Base-by-base conservation (phyloP, 2,329 filamentous ascomycete species). In the Nannizziopsis barbatae region DNA sequence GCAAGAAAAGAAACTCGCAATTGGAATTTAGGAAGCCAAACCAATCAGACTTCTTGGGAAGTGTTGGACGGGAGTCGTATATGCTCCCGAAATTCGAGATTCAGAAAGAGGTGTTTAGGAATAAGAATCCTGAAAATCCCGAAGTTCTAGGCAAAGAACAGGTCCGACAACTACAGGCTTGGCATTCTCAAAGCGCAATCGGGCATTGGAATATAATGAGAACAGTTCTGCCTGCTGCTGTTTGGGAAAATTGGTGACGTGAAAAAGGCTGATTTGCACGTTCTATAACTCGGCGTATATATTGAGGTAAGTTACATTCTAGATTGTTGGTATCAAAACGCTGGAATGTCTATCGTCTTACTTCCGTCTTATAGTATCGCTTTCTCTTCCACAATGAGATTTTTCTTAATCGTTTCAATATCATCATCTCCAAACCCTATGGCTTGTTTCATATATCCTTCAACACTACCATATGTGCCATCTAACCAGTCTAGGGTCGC, bases 141-240 rank as follows among this genome's bases (percentile, higher is more conserved):
- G 57, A 60, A 33, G 52, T 60, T 63, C 67, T 65, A 60, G 58
- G 49, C 67, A 68, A 32, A 67, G 72, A 55, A 68, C 71, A 83
- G 53, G 86, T 83, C 18, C 72, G 71, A 5, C 74, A 79, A 58
- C 71, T 95, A 59, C 75, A 75, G 48, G 74, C 76, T 62, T 86
- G 79, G 72, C 88, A 95, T 62, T 74, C 80, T 59, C 72, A 78
- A 59, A 86, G 84, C 58, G 89, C 89, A 0, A 62, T 84, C 45
- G 84, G 84, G 8, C 92, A 98, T 68, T 98, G 92, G 92, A 71
- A 70, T 38, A 83, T 98, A 41, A 98, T 98, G 88, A 79, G 92
- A 60, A 78, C 71, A 0, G 88, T 95, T 2, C 57, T 96, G 53
- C 88, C 89, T 1, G 72, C 72, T 49, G 69, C 70, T 10, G 77